Conservation (phyloP, 345 rosid species). For the Sisymbrium irio region DNA sequence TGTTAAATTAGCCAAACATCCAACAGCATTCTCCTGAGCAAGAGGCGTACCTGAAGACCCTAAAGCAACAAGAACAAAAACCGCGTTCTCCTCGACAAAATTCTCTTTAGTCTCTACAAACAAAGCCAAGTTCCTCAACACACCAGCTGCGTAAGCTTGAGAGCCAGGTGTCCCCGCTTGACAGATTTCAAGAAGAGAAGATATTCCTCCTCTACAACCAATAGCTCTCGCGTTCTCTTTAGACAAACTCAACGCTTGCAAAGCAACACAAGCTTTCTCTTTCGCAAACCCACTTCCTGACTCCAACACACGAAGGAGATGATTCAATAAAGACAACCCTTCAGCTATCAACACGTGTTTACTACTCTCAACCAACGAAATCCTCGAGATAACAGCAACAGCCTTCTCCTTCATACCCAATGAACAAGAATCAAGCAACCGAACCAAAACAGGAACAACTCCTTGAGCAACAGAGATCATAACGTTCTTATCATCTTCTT, state of each 20-base stretch:
- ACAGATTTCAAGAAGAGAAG: constrained; percentile 77
- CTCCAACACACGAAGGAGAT: constrained; percentile 73
- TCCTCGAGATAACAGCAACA: constrained; percentile 66
- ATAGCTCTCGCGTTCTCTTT: constrained; percentile 83
- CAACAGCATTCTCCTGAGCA: constrained; percentile 77
- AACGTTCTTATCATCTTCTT: constrained; percentile 83
- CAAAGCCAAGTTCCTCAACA: constrained; percentile 64
- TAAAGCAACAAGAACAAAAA: constrained; percentile 53
- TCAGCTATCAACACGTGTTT: constrained; percentile 72
- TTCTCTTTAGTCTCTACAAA: constrained; percentile 62
- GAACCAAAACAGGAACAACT: constrained; percentile 69
- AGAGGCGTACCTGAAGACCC: constrained; percentile 67
- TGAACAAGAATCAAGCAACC: constrained; percentile 63
- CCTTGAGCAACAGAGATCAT: constrained; percentile 89
- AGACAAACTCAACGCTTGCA: constrained; percentile 63
- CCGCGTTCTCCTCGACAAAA: constrained; percentile 69
- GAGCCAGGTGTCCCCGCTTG: constrained; percentile 78
- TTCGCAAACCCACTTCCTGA: constrained; percentile 84
- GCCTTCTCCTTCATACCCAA: constrained; percentile 67
- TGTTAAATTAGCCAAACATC: constrained; percentile 71
- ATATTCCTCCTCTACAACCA: constrained; percentile 85
- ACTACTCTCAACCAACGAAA: constrained; percentile 74
- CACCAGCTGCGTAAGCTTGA: constrained; percentile 84
- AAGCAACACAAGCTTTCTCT: constrained; percentile 82
- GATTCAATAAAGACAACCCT: constrained; percentile 69